Evolutionary conservation across 345 rosid genomes (phyloP).

Genomic region (Mangifera indica): DNA sequence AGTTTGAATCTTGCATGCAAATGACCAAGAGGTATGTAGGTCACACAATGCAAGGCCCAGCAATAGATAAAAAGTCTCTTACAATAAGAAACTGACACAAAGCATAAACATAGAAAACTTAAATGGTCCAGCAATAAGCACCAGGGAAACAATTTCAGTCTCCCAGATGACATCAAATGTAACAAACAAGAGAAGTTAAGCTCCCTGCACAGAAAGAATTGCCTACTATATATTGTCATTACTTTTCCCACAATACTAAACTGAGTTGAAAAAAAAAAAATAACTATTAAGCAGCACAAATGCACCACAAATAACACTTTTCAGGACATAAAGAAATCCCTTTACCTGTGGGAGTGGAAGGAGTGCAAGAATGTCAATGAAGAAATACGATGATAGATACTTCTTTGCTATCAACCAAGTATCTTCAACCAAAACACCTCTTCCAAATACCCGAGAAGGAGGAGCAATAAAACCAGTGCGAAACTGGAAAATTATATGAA

Average conservation of each 20-base stretch:
- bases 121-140: not conserved
- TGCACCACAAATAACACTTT: not conserved
- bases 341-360: slow-evolving; percentile 78
- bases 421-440: slow-evolving; percentile 91
- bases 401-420: slow-evolving; percentile 56
- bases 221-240: not conserved
- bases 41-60: not conserved
- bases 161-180: not conserved
- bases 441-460: slow-evolving; percentile 91
- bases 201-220: not conserved
- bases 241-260: not conserved
- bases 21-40: not conserved
- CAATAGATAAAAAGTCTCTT: too few species aligned
- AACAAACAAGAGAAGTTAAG: not conserved
- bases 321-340: not conserved
- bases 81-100: too few species aligned
- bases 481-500: slow-evolving; percentile 49
- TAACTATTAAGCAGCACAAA: not conserved
- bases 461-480: slow-evolving; percentile 85
- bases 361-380: slow-evolving; percentile 56
- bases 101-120: not conserved
- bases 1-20: not conserved
- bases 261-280: not conserved
- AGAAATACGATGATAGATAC: slow-evolving; percentile 63
- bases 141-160: not conserved